Base-by-base conservation (phyloP, 352 stramenopile species). In the Elongisporangium senticosum region DNA sequence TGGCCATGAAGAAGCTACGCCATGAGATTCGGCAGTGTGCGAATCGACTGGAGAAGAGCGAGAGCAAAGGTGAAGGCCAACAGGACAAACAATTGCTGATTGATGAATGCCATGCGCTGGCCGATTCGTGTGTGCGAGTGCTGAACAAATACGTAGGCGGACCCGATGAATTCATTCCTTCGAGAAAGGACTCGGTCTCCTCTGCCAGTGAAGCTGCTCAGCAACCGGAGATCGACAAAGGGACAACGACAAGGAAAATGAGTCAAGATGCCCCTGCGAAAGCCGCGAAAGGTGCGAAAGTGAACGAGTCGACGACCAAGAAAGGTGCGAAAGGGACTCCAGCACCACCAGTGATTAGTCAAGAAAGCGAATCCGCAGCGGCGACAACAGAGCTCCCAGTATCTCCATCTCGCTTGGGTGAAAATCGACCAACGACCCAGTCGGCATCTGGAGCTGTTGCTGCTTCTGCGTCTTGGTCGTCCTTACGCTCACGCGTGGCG, bases 1-100 rank as follows among this genome's bases (percentile, higher is more conserved):
- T 80, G 14, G 74, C 86, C 51, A 87, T 92, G 74, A 92, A 92
- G 58, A 85, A 81, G 52, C 72, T 92, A 37, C 72, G 77, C 2
- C 67, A 87, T 56, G 77, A 89, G 55, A 86, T 92, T 14, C 72
- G 75, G 11, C 39, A 71, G 24, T 72, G 77, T 21, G 77, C 79
- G 21, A 75, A 79, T 19, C 64, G 82, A 23, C 49, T 80, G 56
- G 50, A 83, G 50, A 56, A 66, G 14, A 62, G 71, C 11, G 76
- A 81, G 24, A 63, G 58, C 21, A 14, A 58, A 24, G 55, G 58
- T n/a, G 62, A 58, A 26, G 51, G 68, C 13, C 61, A 68, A 23
- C 28, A 54, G 4, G 66, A 79, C 52, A 69, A 82, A 21, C 69
- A 78, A 37, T 67, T 71, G 11, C 71, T 92, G 15, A 37, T 92